These are phyloP conservation scores for Boletus sensibilis DNA, from an alignment of 768 basidiomycete species.

Conservation along the genomic window DNA sequence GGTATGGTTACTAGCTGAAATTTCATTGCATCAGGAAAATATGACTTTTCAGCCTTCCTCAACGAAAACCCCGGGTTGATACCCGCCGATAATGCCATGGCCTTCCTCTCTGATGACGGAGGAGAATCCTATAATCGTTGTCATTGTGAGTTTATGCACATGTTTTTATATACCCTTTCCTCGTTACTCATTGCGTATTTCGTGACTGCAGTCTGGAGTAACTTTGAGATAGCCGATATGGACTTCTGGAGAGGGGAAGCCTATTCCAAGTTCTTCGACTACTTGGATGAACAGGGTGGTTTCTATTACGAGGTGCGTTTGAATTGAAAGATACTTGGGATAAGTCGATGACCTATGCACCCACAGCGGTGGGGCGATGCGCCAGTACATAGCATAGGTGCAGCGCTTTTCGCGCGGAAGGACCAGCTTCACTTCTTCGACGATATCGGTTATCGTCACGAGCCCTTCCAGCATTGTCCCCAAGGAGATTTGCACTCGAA, in stretches of 20 bases:
- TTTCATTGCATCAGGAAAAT: neutral
- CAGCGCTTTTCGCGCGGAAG: conserved; percentile 68
- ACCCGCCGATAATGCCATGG: conserved; percentile 63
- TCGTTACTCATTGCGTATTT: neutral
- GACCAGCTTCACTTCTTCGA: conserved; percentile 80
- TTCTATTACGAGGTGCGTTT: conserved; percentile 83
- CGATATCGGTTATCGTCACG: conserved; percentile 84
- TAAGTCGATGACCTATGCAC: neutral
- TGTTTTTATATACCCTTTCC: neutral
- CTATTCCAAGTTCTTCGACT: conserved; percentile 81
- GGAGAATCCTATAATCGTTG: conserved; percentile 77
- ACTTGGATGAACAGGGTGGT: conserved; percentile 78
- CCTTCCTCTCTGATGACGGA: conserved; percentile 66
- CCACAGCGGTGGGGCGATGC: conserved; percentile 80
- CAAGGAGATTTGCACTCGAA: conserved; percentile 51
- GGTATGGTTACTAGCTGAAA: conserved; percentile 37
- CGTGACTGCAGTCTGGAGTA: conserved; percentile 57
- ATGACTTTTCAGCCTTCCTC: conserved; percentile 58
- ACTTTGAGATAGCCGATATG: conserved; percentile 86
- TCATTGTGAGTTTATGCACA: conserved; percentile 53
- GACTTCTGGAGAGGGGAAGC: conserved; percentile 86
- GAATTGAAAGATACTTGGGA: neutral
- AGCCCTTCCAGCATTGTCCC: conserved; percentile 78
- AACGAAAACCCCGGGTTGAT: conserved; percentile 59
- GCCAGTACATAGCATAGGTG: conserved; percentile 83